A percentile compares a stretch with the other conserved stretches of the same genome.
These are phyloP conservation scores for Eudorina sp. DNA, from an alignment of 139 green algal genomes.

Conservation along the genomic window DNA sequence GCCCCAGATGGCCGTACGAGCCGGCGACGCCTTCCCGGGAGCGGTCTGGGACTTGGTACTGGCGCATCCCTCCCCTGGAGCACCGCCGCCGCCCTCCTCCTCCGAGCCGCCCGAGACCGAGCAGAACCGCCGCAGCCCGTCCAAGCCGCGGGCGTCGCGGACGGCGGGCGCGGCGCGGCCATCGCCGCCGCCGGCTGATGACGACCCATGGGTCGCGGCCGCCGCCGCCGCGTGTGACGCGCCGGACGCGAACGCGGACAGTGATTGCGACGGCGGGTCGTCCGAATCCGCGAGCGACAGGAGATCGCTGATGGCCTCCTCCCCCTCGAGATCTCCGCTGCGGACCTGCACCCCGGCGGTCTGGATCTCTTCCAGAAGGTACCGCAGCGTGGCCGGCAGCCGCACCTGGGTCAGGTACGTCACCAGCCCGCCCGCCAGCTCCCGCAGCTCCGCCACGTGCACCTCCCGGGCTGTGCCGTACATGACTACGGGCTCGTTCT, in stretches of 20 bases:
- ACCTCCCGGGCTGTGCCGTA: neutral
- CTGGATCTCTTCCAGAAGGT: conserved; percentile 15
- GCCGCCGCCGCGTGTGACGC: neutral
- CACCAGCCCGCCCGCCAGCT: conserved; percentile 65
- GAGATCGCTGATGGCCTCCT: neutral
- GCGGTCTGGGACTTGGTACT: neutral
- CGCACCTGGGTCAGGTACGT: conserved; percentile 63
- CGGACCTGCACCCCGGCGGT: neutral
- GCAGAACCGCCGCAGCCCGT: neutral
- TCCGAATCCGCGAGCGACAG: too few relatives aligned
- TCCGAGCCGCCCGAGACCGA: too few relatives aligned
- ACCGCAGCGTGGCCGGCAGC: neutral
- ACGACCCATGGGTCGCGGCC: neutral
- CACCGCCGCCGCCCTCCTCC: too few relatives aligned
- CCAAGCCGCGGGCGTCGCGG: too few relatives aligned
- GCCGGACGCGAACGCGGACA: neutral
- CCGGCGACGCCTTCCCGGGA: neutral
- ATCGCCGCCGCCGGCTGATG: too few relatives aligned
- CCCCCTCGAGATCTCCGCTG: neutral
- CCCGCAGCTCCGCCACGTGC: conserved; percentile 49
- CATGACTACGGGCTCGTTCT: too few relatives aligned
- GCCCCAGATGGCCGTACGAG: neutral
- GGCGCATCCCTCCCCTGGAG: neutral
- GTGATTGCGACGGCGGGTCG: too few relatives aligned
- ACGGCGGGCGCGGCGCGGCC: too few relatives aligned